A percentile compares a stretch with the other conserved stretches of the same genome.
These are phyloP conservation scores for Penstemon eatonii DNA, from an alignment of 257 asterid species.

Conservation along the genomic window DNA sequence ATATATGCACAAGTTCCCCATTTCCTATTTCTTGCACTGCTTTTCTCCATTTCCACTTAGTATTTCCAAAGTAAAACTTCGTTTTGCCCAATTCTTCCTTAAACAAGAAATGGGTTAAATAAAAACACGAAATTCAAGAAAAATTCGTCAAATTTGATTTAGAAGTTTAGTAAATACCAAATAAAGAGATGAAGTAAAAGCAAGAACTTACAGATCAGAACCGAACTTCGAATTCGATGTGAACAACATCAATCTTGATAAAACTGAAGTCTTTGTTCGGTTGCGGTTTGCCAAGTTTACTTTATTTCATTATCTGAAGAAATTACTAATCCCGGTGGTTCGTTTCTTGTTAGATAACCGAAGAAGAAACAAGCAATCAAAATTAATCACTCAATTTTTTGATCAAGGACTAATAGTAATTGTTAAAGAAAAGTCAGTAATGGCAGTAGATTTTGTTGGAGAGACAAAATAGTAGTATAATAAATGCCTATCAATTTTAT, in stretches of 20 bases:
- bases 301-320: slow-evolving; percentile 18
- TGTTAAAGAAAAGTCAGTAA: no score
- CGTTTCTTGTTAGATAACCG: slow-evolving; percentile 20
- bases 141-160: slow-evolving; percentile 21
- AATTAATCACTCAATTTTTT: background rate
- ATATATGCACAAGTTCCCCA: background rate
- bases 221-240: slow-evolving; percentile 2
- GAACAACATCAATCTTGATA: slow-evolving; percentile 35
- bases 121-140: background rate
- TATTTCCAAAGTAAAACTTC: background rate
- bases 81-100: slow-evolving; percentile 8
- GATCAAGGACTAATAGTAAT: no score
- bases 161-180: background rate
- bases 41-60: slow-evolving; percentile 8
- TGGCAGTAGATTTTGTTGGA: slow-evolving; percentile 5
- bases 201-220: slow-evolving; percentile 40
- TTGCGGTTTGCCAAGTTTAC: slow-evolving; percentile 17
- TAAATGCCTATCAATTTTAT: background rate
- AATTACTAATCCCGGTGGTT: background rate
- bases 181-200: slow-evolving; percentile 6
- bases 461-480: slow-evolving; percentile 12
- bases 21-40: slow-evolving; percentile 12
- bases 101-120: slow-evolving; percentile 2
- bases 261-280: slow-evolving; percentile 22
- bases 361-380: slow-evolving; percentile 22